phyloP scores from a whole-genome alignment of 2,329 filamentous ascomycete species.

The Furcasterigmium furcatum region DNA sequence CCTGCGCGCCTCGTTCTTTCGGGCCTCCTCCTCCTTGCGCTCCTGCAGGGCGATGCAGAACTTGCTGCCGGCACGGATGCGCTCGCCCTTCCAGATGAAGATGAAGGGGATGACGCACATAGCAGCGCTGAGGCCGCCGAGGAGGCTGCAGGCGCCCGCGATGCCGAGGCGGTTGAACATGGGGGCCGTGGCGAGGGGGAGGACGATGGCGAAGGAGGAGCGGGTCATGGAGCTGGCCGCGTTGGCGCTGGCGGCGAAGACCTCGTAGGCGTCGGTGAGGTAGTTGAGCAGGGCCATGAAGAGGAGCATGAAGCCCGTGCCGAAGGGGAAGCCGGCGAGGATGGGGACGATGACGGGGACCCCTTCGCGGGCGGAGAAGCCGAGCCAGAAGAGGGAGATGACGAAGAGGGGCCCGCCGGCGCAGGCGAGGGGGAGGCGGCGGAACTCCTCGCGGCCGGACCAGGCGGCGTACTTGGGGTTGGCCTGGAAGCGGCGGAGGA shows the following conservation, averaged over 20 bases:
- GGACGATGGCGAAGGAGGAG: slow-evolving; percentile 25
- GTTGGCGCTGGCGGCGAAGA: slow-evolving; percentile 43
- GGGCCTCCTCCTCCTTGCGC: slow-evolving; percentile 43
- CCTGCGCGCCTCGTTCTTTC: slow-evolving; percentile 32
- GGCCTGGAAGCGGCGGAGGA: slow-evolving; percentile 50
- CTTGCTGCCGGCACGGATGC: slow-evolving; percentile 51
- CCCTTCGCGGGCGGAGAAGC: slow-evolving; percentile 48
- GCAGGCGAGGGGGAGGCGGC: slow-evolving; percentile 68
- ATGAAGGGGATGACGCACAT: slow-evolving; percentile 50
- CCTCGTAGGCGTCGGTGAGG: slow-evolving; percentile 64
- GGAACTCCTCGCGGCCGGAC: slow-evolving; percentile 61
- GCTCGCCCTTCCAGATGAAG: slow-evolving; percentile 52
- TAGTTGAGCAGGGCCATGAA: slow-evolving; percentile 65
- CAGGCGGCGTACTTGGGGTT: slow-evolving; percentile 40
- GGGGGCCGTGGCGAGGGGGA: slow-evolving; percentile 51
- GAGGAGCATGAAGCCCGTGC: slow-evolving; percentile 58
- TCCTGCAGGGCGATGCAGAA: slow-evolving; percentile 60
- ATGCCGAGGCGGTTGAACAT: slow-evolving; percentile 48
- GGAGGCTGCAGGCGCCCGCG: slow-evolving; percentile 46
- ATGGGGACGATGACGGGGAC: slow-evolving; percentile 55
- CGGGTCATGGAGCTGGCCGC: slow-evolving; percentile 14
- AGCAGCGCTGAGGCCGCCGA: slow-evolving; percentile 45
- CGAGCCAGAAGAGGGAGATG: slow-evolving; percentile 57
- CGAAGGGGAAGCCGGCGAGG: slow-evolving; percentile 58
- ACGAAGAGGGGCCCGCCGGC: slow-evolving; percentile 64